Percentiles rank a stretch among this genome's conserved stretches.
Conservation (phyloP, 1,284 basidiomycete genomes). For the Anthracocystis panici-leucophaei region DNA sequence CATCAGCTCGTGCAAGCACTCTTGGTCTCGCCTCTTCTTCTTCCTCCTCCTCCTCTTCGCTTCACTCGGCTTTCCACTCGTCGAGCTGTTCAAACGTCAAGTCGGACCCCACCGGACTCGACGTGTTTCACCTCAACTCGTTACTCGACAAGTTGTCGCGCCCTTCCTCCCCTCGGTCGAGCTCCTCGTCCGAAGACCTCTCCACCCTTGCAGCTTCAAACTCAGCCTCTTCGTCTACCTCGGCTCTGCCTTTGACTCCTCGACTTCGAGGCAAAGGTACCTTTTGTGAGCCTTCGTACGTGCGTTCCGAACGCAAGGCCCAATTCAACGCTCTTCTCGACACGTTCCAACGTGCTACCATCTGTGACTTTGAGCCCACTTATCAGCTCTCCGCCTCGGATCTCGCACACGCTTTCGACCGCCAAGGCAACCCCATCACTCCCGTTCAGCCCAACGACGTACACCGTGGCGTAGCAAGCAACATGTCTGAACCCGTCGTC, state of each 20-base stretch:
- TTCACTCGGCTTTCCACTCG: constrained; percentile 28
- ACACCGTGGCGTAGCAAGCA: constrained; percentile 52
- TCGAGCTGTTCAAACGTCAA: constrained; percentile 13
- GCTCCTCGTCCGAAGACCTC: constrained; percentile 16
- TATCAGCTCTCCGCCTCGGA: constrained; percentile 49
- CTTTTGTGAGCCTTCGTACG: constrained; percentile 35
- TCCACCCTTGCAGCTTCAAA: constrained; percentile 15
- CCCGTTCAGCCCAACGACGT: constrained; percentile 51
- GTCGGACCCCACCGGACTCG: constrained; percentile 24
- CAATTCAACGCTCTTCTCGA: constrained; percentile 53
- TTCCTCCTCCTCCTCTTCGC: constrained; percentile 16
- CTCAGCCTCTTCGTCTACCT: constrained; percentile 23
- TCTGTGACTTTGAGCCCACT: constrained; percentile 50
- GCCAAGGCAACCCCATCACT: constrained; percentile 24
- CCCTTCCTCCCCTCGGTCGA: constrained; percentile 24
- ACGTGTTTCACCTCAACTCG: constrained; percentile 46
- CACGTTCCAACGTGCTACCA: constrained; percentile 53
- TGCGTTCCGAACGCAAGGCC: constrained; percentile 42
- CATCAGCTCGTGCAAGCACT: constrained; percentile 30
- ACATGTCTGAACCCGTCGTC: constrained; percentile 51
- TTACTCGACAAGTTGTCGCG: constrained; percentile 46
- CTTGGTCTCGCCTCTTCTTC: constrained; percentile 27
- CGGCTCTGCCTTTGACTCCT: constrained; percentile 36
- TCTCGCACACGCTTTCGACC: constrained; percentile 40
- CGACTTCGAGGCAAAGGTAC: constrained; percentile 45